Evolutionary conservation across 2,329 filamentous ascomycete genomes (phyloP).

Genomic region (Periglandula ipomoeae): DNA sequence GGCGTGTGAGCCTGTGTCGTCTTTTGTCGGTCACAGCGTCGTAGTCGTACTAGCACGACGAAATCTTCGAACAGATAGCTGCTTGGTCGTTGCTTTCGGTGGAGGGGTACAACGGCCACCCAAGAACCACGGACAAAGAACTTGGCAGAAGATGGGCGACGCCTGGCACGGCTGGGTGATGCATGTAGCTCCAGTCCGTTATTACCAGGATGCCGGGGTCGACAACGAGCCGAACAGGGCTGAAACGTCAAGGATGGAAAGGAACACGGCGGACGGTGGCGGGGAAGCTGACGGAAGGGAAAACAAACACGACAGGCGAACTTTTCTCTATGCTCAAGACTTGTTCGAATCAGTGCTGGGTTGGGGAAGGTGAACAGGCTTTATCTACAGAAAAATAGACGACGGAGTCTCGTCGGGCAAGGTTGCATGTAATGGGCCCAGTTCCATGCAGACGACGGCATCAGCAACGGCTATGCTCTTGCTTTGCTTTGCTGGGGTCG

Average conservation of each 20-base stretch:
- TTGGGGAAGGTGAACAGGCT: too few relatives aligned
- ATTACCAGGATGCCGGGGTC: background rate
- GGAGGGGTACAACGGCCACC: background rate
- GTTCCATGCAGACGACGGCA: too few relatives aligned
- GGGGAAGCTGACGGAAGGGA: background rate
- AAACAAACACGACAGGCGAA: background rate
- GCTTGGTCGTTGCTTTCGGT: background rate
- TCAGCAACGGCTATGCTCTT: background rate
- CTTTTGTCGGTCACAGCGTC: background rate
- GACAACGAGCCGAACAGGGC: too few relatives aligned
- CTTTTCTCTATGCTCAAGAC: too few relatives aligned
- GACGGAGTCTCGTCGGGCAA: too few relatives aligned
- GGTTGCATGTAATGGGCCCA: too few relatives aligned
- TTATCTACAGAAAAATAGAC: too few relatives aligned
- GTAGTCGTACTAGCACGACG: background rate
- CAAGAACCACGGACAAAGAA: background rate
- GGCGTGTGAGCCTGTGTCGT: too few relatives aligned
- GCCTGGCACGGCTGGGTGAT: too few relatives aligned
- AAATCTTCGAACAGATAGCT: background rate
- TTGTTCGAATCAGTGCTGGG: too few relatives aligned
- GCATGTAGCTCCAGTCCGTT: background rate
- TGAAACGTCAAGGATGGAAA: constrained; percentile 3
- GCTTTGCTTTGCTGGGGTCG: too few relatives aligned
- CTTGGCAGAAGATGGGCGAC: background rate
- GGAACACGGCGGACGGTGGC: background rate